Percentiles rank a stretch among this genome's conserved stretches.
Conservation (phyloP, 2,329 filamentous ascomycete species). For the Dactylellina drechsleri region DNA sequence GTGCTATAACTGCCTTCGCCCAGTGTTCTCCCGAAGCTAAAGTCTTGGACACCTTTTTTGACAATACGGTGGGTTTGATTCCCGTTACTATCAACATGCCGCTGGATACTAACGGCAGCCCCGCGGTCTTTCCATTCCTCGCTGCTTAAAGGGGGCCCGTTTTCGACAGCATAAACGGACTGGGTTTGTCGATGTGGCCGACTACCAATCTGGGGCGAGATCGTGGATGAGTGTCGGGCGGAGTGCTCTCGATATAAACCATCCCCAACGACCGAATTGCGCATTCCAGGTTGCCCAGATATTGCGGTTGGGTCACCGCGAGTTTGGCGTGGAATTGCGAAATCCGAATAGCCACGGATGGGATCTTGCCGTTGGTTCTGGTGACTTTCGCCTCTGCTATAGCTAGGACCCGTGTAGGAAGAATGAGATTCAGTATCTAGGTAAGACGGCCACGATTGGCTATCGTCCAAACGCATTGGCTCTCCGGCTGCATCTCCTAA, state of each 20-base stretch:
- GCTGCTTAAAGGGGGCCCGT: conserved; percentile 72
- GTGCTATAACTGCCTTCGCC: conserved; percentile 99
- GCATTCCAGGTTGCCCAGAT: conserved; percentile 36
- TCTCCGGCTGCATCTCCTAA: conserved; percentile 18
- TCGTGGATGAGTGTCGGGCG: conserved; percentile 24
- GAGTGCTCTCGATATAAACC: conserved; percentile 47
- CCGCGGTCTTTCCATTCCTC: conserved; percentile 97
- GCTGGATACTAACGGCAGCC: conserved; percentile 82
- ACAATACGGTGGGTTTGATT: conserved; percentile 82
- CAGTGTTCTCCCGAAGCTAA: conserved; percentile 87
- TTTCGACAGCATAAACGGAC: conserved; percentile 67
- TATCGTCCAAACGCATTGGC: conserved; percentile 5
- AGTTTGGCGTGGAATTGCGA: conserved; percentile 17
- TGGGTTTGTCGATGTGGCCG: conserved; percentile 38
- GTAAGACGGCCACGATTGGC: conserved; percentile 22
- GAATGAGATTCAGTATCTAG: conserved; percentile 25
- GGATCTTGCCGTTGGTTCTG: conserved; percentile 30
- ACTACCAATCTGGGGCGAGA: conserved; percentile 27
- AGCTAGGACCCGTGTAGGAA: conserved; percentile 17
- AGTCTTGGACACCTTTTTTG: conserved; percentile 97
- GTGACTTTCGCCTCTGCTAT: conserved; percentile 17
- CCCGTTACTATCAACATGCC: conserved; percentile 86
- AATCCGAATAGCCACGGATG: conserved; percentile 40
- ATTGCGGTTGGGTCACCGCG: conserved; percentile 33
- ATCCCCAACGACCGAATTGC: conserved; percentile 48